Conservation (phyloP, 345 rosid species). For the Moricandia arvensis region DNA sequence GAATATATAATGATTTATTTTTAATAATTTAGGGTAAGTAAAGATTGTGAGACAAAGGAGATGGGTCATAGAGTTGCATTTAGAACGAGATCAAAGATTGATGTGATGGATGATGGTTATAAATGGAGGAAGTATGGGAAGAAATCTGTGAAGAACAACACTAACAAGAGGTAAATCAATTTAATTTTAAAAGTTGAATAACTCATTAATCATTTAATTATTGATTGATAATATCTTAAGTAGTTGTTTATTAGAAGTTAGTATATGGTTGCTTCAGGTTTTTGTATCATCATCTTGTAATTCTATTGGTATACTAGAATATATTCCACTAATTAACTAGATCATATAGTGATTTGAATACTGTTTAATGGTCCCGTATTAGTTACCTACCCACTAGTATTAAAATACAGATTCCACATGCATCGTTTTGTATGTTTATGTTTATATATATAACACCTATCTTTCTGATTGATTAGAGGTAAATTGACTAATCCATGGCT, state of each 20-base stretch:
- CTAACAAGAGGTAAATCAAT: constrained; percentile 73
- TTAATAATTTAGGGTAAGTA: constrained; percentile 17
- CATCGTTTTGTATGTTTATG: neutral
- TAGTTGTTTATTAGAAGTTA: neutral
- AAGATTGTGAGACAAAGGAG: constrained; percentile 44
- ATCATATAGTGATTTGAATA: constrained; percentile 20
- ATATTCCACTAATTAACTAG: constrained; percentile 23
- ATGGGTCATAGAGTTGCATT: constrained; percentile 66
- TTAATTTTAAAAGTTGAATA: neutral
- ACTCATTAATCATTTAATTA: neutral
- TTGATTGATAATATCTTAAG: neutral
- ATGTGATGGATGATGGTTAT: constrained; percentile 89
- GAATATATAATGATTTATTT: neutral
- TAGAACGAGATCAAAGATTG: constrained; percentile 71
- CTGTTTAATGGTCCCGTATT: constrained; percentile 26
- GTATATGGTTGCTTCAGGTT: constrained; percentile 5
- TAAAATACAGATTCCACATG: constrained; percentile 17
- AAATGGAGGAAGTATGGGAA: constrained; percentile 97
- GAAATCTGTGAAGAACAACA: constrained; percentile 84
- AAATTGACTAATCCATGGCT: constrained; percentile 1
- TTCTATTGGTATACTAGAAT: constrained; percentile 2
- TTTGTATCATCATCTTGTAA: constrained; percentile 13
- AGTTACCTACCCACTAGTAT: constrained; percentile 35
- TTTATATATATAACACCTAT: neutral
- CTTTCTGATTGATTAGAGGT: neutral